Evolutionary conservation across 441 rosid genomes (phyloP).

Genomic region (Metrosideros polymorpha): DNA sequence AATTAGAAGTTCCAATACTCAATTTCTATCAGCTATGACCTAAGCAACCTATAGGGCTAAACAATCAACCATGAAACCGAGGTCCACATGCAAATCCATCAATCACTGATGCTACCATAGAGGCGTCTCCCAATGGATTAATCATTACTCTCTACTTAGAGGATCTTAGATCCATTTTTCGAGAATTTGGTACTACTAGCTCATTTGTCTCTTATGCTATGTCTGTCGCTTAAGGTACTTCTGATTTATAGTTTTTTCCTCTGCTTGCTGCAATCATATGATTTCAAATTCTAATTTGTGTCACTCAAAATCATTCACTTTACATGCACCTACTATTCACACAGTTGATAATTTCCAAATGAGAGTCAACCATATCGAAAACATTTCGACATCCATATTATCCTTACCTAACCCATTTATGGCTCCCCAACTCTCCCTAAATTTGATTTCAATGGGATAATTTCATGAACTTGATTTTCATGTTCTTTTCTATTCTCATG

Average conservation of each 20-base stretch:
- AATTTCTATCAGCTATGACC: not conserved
- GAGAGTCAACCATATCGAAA: not conserved
- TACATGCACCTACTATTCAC: not conserved
- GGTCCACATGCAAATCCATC: not conserved
- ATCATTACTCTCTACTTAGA: not conserved
- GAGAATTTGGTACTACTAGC: not conserved
- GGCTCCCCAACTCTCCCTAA: not conserved
- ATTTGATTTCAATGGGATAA: not conserved
- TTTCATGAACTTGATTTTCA: not conserved
- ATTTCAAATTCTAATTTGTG: rapidly evolving
- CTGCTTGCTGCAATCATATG: rapidly evolving
- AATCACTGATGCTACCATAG: not conserved
- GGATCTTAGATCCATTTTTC: not conserved
- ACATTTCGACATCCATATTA: not conserved
- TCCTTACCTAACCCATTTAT: not conserved
- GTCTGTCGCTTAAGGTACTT: not conserved
- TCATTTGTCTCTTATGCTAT: not conserved
- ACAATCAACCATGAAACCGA: not conserved
- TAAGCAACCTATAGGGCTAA: not conserved
- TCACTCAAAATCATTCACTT: not conserved
- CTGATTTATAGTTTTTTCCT: not conserved
- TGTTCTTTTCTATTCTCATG: not conserved
- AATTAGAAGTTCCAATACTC: not conserved
- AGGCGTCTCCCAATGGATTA: not conserved
- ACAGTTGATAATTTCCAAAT: rapidly evolving